These are phyloP conservation scores for Leucogyrophana mollusca DNA, from an alignment of 768 basidiomycete genomes.

Conservation along the genomic window DNA sequence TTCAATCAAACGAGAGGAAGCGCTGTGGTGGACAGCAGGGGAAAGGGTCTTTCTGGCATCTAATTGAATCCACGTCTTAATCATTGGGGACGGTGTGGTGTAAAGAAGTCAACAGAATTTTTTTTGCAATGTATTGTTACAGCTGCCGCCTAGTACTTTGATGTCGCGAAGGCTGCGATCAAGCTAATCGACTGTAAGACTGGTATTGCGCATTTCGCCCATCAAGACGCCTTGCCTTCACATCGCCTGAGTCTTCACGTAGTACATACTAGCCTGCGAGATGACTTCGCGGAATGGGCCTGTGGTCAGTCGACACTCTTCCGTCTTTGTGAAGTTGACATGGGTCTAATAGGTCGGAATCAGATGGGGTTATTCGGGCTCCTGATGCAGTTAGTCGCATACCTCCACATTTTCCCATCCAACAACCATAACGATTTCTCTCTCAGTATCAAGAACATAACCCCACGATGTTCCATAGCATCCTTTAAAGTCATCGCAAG, in stretches of 20 bases:
- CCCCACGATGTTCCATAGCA: conserved; percentile 1
- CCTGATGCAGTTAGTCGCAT: no score
- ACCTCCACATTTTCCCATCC: conserved; percentile 14
- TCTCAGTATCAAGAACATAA: conserved; percentile 4
- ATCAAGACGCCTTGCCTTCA: no score
- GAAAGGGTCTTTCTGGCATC: no score
- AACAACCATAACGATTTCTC: conserved; percentile 17
- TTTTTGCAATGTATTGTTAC: no score
- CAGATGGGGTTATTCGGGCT: not conserved
- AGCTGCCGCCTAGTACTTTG: no score
- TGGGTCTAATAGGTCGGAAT: conserved; percentile 8
- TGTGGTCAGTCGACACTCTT: conserved; percentile 31
- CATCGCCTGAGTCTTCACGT: no score
- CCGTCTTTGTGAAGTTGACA: not conserved
- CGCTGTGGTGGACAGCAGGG: conserved; percentile 33
- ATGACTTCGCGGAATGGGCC: conserved; percentile 30
- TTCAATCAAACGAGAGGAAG: conserved; percentile 32
- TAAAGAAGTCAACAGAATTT: no score
- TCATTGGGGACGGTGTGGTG: no score
- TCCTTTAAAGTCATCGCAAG: not conserved
- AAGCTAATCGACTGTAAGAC: no score
- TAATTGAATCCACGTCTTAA: no score
- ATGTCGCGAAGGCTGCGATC: no score
- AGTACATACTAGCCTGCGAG: not conserved
- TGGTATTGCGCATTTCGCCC: no score